Evolutionary conservation across 2,329 filamentous ascomycete genomes (phyloP).

Genomic region (Domatiomyces catenatus): DNA sequence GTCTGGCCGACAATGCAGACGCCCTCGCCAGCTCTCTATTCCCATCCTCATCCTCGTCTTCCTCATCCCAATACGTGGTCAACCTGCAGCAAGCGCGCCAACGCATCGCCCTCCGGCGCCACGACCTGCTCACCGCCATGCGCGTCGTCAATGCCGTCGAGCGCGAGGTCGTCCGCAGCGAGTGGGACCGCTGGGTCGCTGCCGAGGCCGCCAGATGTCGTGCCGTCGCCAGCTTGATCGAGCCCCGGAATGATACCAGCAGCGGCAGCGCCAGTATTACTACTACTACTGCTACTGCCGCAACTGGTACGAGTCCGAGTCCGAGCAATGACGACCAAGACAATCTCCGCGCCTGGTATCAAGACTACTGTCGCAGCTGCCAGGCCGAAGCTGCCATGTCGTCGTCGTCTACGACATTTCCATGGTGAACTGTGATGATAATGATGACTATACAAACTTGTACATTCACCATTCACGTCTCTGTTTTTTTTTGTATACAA

Average conservation of each 20-base stretch:
- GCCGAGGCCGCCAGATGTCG: conserved; percentile 66
- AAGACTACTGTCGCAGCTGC: conserved; percentile 49
- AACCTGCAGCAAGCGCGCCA: conserved; percentile 68
- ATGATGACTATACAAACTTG: no score
- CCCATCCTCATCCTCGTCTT: conserved; percentile 22
- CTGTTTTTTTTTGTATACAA: no score
- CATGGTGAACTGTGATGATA: neutral
- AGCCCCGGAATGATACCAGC: conserved; percentile 18
- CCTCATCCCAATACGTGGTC: conserved; percentile 40
- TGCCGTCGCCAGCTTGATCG: conserved; percentile 38
- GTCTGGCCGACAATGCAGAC: conserved; percentile 22
- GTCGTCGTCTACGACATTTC: no score
- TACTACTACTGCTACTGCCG: conserved; percentile 16
- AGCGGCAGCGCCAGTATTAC: conserved; percentile 15
- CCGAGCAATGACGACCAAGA: conserved; percentile 11
- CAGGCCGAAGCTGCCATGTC: conserved; percentile 16
- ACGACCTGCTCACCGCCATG: conserved; percentile 82
- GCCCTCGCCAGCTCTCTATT: conserved; percentile 5
- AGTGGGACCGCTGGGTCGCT: conserved; percentile 85
- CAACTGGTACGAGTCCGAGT: conserved; percentile 14
- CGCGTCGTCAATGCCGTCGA: conserved; percentile 81
- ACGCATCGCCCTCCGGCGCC: conserved; percentile 65
- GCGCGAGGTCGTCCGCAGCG: conserved; percentile 65
- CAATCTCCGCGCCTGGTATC: conserved; percentile 33
- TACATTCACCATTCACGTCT: no score